phyloP scores from a whole-genome alignment of 495 filamentous ascomycete genomes.

The Neurospora intermedia region DNA sequence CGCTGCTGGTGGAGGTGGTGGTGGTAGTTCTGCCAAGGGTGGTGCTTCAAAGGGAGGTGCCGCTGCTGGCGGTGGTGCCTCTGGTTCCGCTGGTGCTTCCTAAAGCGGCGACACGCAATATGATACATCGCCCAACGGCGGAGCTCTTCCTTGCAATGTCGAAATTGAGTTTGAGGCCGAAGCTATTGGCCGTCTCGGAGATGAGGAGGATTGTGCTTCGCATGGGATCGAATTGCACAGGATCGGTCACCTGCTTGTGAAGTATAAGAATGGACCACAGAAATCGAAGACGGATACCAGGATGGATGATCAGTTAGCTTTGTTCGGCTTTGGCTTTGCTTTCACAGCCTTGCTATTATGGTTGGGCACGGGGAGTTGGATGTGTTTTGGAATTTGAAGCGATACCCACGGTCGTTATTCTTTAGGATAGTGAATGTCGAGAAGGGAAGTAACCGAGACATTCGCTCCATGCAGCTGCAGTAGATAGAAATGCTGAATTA shows the following conservation, averaged over 20 bases:
- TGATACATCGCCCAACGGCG: neutral
- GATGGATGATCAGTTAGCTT: neutral
- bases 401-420: neutral
- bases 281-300: neutral
- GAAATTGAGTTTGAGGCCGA: neutral
- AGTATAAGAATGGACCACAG: neutral
- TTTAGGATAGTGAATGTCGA: neutral
- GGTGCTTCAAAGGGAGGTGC: neutral
- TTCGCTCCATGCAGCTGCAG: neutral
- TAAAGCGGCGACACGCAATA: too few relatives aligned
- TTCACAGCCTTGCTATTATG: neutral
- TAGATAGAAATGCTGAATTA: neutral
- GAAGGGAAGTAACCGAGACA: neutral
- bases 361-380: neutral
- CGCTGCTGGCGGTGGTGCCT: neutral
- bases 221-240: neutral
- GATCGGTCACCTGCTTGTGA: neutral
- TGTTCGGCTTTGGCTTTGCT: neutral
- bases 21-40: too few relatives aligned
- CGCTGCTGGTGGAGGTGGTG: too few relatives aligned
- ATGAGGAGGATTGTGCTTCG: neutral
- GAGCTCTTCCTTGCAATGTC: neutral
- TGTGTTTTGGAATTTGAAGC: neutral
- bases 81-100: neutral
- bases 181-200: neutral